Conservation (phyloP, 1,284 basidiomycete genomes). For the Leccinum pachyderme region DNA sequence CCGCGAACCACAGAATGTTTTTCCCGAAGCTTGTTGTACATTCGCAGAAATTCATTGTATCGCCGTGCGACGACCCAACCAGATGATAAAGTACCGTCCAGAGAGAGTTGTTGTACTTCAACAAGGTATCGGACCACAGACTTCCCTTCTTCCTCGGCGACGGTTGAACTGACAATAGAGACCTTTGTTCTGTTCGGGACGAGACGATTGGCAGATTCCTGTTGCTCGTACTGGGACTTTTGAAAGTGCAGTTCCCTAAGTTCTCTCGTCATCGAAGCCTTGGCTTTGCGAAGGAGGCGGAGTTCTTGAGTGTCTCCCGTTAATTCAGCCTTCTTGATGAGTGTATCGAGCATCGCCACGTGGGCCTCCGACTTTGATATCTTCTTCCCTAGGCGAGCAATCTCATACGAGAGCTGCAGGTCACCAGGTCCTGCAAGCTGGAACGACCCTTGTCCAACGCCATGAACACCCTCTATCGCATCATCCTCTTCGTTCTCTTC, state of each 20-base stretch:
- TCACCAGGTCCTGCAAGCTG: conserved; percentile 82
- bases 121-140: conserved; percentile 92
- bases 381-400: conserved; percentile 71
- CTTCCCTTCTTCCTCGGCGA: conserved; percentile 80
- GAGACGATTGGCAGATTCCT: conserved; percentile 82
- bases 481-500: conserved; percentile 39
- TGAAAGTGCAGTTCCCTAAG: conserved; percentile 85
- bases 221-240: conserved; percentile 87
- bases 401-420: conserved; percentile 81
- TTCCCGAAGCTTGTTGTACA: conserved; percentile 84
- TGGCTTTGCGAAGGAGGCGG: conserved; percentile 77
- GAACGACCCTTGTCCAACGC: conserved; percentile 51
- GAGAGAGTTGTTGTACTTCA: conserved; percentile 83
- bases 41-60: conserved; percentile 91
- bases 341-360: conserved; percentile 76
- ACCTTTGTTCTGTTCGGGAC: conserved; percentile 78
- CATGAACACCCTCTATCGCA: conserved; percentile 41
- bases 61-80: conserved; percentile 91
- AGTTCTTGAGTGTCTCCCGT: conserved; percentile 89
- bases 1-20: conserved; percentile 63
- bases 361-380: conserved; percentile 79
- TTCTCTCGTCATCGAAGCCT: conserved; percentile 78
- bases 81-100: conserved; percentile 70
- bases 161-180: conserved; percentile 73
- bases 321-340: conserved; percentile 92